phyloP scores from a whole-genome alignment of 352 stramenopile species.

The Phytopythium litorale region DNA sequence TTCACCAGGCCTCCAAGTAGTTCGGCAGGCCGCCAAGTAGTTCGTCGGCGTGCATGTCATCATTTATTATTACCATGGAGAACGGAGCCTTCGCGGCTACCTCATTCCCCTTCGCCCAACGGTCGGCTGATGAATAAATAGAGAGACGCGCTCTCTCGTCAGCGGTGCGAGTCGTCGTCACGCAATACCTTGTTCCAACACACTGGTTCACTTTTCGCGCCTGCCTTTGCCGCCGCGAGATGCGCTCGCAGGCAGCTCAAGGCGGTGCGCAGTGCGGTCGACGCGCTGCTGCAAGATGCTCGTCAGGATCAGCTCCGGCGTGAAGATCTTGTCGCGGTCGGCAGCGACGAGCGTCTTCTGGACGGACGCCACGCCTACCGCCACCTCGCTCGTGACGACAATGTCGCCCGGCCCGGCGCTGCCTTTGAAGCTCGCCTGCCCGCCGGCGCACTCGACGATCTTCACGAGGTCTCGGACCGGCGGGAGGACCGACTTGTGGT shows the following conservation, averaged over 20 bases:
- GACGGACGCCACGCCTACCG: constrained; percentile 24
- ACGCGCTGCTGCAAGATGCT: constrained; percentile 40
- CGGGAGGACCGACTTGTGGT: constrained; percentile 50
- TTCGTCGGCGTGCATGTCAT: background rate
- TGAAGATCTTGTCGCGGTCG: constrained; percentile 31
- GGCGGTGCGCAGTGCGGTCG: constrained; percentile 25
- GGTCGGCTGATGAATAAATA: background rate
- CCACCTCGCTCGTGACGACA: constrained; percentile 40
- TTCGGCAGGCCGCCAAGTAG: no score
- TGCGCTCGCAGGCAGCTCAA: constrained; percentile 13
- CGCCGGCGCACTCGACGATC: constrained; percentile 49
- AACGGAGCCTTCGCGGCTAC: background rate
- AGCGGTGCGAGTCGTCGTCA: no score
- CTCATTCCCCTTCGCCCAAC: background rate
- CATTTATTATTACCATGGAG: constrained; percentile 12
- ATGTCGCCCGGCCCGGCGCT: constrained; percentile 26
- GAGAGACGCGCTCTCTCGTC: background rate
- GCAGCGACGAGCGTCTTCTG: constrained; percentile 28
- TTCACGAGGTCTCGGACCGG: constrained; percentile 41
- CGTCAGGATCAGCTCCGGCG: constrained; percentile 41
- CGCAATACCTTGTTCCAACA: background rate
- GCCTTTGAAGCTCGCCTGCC: constrained; percentile 25
- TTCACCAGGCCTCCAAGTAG: no score
- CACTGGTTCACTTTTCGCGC: background rate
- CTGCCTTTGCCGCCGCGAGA: background rate